Base-by-base conservation (phyloP, 139 green algal genomes). In the Chlorella sp. region DNA sequence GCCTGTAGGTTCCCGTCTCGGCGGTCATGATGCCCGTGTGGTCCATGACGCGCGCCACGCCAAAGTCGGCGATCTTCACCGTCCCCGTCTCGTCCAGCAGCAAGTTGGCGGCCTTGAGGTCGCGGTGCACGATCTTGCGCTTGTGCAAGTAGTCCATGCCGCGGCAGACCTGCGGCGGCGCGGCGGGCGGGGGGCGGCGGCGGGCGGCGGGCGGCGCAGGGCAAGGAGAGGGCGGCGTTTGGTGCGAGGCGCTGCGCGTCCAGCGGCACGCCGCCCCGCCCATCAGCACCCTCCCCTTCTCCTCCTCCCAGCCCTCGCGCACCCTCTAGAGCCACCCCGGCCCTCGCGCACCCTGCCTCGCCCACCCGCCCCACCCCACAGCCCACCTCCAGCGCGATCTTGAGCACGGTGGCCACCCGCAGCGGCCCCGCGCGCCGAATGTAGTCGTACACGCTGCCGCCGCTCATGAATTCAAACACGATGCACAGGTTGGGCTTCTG, bases 111-210 rank as follows among this genome's bases (percentile, higher is more conserved):
- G 94, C 92, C 56, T 83, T 86, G 42, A 93, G 67, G 78, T 94
- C 90, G 1, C 93, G 74, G 85, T 99, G 96, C 60, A 99, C 95
- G 81, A 99, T 98, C 27, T 97, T 97, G 38, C 92, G 91, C 85
- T 97, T 93, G 83, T 99, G 96, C 77, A 99, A 84, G 89, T 99
- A 99, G 84, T 99, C 96, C 95, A 99, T 99, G 42, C 96, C 96
- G 15, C 91, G 80, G n/a, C 86, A 91, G n/a, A n/a, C n/a, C n/a
- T n/a, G n/a, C n/a, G n/a, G n/a, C n/a, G n/a, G n/a, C n/a, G n/a
- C n/a, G n/a, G n/a, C n/a, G n/a, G n/a, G n/a, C n/a, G n/a, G n/a
- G n/a, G n/a, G n/a, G n/a, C n/a, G n/a, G n/a, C n/a, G n/a, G n/a
- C n/a, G n/a, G n/a, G n/a, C n/a, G n/a, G n/a, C n/a, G n/a, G n/a